Conservation (phyloP, 2,329 filamentous ascomycete species). For the Diaporthe nobilis region DNA sequence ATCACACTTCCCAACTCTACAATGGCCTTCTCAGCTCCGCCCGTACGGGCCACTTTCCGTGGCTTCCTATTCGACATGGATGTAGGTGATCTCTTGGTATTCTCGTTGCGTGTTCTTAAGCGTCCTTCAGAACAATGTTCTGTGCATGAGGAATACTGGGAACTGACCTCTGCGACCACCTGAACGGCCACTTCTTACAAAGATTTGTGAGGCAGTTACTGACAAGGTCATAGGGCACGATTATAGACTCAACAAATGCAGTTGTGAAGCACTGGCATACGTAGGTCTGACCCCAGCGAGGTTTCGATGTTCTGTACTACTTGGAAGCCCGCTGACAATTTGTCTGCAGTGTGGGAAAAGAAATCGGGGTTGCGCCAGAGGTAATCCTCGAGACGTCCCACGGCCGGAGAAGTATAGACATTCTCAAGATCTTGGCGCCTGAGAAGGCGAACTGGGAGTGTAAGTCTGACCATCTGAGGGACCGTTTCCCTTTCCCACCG, state of each 20-base stretch:
- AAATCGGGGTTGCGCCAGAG: conserved; percentile 87
- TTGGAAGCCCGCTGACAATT: conserved; percentile 20
- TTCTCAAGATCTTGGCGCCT: conserved; percentile 82
- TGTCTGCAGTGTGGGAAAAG: conserved; percentile 76
- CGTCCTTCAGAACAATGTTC: neutral
- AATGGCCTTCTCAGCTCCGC: conserved; percentile 57
- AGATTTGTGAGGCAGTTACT: neutral
- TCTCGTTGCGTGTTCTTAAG: neutral
- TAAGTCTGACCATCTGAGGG: conserved; percentile 62
- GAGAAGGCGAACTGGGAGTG: conserved; percentile 94
- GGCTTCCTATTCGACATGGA: conserved; percentile 82
- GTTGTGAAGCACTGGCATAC: conserved; percentile 84
- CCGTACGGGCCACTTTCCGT: conserved; percentile 64
- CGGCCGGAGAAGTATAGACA: conserved; percentile 90
- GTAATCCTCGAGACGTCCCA: conserved; percentile 93
- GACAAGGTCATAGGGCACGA: conserved; percentile 68
- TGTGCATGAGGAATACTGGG: neutral
- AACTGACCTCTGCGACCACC: too few species aligned
- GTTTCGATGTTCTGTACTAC: neutral
- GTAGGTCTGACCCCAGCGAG: conserved; percentile 57
- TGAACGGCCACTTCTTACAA: too few species aligned
- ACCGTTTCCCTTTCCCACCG: neutral
- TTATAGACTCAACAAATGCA: conserved; percentile 85
- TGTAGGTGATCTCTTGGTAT: conserved; percentile 21
- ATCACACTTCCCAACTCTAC: neutral